Percentiles rank a stretch among this genome's conserved stretches.
Conservation (phyloP, 257 asterid genomes). For the Scutellaria barbata region DNA sequence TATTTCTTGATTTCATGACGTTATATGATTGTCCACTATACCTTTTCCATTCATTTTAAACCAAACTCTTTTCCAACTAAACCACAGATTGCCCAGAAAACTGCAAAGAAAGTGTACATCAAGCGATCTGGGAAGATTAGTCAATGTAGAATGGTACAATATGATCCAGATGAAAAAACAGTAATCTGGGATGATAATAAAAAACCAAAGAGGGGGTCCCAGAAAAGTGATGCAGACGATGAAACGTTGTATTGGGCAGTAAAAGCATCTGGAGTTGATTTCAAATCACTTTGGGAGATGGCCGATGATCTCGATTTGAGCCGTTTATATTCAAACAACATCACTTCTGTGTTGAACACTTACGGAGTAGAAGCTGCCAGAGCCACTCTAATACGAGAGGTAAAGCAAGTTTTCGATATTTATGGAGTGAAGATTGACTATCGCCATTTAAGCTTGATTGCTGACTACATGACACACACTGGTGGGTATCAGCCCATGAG, state of each 20-base stretch:
- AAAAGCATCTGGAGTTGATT: slow-evolving; percentile 85
- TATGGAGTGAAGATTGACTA: slow-evolving; percentile 90
- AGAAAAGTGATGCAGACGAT: slow-evolving; percentile 38
- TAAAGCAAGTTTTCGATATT: slow-evolving; percentile 79
- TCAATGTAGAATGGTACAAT: slow-evolving; percentile 76
- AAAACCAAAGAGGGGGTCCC: slow-evolving; percentile 44
- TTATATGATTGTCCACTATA: too few relatives aligned
- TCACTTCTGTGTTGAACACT: slow-evolving; percentile 65
- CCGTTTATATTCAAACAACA: slow-evolving; percentile 75
- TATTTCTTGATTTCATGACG: neutral
- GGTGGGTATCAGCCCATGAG: slow-evolving; percentile 93
- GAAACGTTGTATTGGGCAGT: slow-evolving; percentile 70
- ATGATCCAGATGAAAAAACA: slow-evolving; percentile 80
- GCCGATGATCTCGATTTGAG: slow-evolving; percentile 67
- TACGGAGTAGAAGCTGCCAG: slow-evolving; percentile 97
- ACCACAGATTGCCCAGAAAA: slow-evolving; percentile 77
- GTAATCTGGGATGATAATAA: slow-evolving; percentile 72
- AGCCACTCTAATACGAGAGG: slow-evolving; percentile 75
- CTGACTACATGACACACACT: slow-evolving; percentile 84
- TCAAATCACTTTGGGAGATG: slow-evolving; percentile 76
- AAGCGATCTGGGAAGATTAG: slow-evolving; percentile 69
- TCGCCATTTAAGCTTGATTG: slow-evolving; percentile 84
- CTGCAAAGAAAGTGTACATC: slow-evolving; percentile 77
- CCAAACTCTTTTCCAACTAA: slow-evolving; percentile 7
- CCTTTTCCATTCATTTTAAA: neutral